These are phyloP conservation scores for Gyromitra esculenta DNA, from an alignment of 2,329 filamentous ascomycete species.

Conservation along the genomic window DNA sequence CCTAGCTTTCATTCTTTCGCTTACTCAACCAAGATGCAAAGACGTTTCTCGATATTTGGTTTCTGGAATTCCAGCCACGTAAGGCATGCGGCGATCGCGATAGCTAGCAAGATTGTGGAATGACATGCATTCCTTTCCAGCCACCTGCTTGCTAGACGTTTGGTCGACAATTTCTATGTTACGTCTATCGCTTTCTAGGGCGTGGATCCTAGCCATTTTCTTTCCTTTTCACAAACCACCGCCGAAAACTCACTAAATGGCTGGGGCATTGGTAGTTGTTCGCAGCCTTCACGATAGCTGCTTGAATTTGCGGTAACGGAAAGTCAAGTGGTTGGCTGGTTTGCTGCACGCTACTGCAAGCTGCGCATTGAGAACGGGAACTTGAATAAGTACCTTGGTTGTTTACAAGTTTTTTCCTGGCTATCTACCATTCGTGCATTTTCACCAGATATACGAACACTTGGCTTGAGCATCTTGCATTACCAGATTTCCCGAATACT, in stretches of 20 bases:
- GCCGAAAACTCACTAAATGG: slow-evolving; percentile 9
- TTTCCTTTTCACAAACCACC: background rate
- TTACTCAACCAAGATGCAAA: slow-evolving; percentile 47
- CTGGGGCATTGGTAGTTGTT: slow-evolving; percentile 34
- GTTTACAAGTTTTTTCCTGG: slow-evolving; percentile 43
- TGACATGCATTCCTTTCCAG: slow-evolving; percentile 42
- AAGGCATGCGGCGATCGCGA: slow-evolving; percentile 24
- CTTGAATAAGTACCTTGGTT: slow-evolving; percentile 52
- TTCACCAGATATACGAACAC: slow-evolving; percentile 28
- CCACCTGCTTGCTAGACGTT: slow-evolving; percentile 19
- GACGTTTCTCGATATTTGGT: slow-evolving; percentile 39
- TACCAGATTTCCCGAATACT: slow-evolving; percentile 33
- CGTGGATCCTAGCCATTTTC: slow-evolving; percentile 19
- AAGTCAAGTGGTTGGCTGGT: slow-evolving; percentile 42
- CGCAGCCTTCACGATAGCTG: slow-evolving; percentile 33
- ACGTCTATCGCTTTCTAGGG: slow-evolving; percentile 15
- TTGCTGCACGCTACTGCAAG: slow-evolving; percentile 32
- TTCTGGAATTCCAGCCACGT: slow-evolving; percentile 47
- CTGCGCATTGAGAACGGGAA: slow-evolving; percentile 45
- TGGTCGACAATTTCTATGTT: slow-evolving; percentile 22
- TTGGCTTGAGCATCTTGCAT: slow-evolving; percentile 32
- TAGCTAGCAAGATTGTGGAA: slow-evolving; percentile 34
- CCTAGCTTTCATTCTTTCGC: slow-evolving; percentile 30
- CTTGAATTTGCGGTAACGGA: slow-evolving; percentile 9
- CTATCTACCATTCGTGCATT: slow-evolving; percentile 46